Percentiles rank a stretch among this genome's conserved stretches.
These are phyloP conservation scores for Russula olivacea DNA, from an alignment of 768 basidiomycete genomes.

Conservation along the genomic window DNA sequence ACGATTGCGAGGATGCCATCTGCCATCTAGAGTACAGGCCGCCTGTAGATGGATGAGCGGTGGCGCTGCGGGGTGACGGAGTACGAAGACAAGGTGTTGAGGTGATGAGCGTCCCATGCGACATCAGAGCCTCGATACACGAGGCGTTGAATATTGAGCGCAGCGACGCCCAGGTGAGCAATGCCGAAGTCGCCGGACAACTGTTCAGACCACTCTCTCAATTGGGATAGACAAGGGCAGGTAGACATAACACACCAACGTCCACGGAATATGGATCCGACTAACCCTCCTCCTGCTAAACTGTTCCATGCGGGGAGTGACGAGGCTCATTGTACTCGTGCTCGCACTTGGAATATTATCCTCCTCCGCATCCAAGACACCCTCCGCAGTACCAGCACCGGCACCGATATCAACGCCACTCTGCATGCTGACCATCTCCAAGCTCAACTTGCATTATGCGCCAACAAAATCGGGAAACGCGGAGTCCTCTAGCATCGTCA, in stretches of 20 bases:
- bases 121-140: constrained; percentile 75
- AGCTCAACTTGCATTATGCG: constrained; percentile 79
- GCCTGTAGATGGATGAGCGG: constrained; percentile 71
- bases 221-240: background rate
- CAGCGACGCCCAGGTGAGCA: constrained; percentile 71
- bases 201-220: constrained; percentile 34
- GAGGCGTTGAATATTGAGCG: constrained; percentile 82
- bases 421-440: constrained; percentile 58
- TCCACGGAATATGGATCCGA: constrained; percentile 79
- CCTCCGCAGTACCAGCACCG: background rate
- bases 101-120: constrained; percentile 80
- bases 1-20: no score
- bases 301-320: no score
- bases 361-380: constrained; percentile 27
- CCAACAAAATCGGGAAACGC: constrained; percentile 74
- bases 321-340: no score
- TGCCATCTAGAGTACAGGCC: no score
- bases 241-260: constrained; percentile 49
- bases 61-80: constrained; percentile 58
- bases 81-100: constrained; percentile 54
- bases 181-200: constrained; percentile 94
- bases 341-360: no score
- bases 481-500: constrained; percentile 74
- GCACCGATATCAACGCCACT: constrained; percentile 30
- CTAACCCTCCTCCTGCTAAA: no score